A percentile compares a stretch with the other conserved stretches of the same genome.
These are phyloP conservation scores for Penicillium occitanis DNA, from an alignment of 2,329 filamentous ascomycete species.

Conservation along the genomic window DNA sequence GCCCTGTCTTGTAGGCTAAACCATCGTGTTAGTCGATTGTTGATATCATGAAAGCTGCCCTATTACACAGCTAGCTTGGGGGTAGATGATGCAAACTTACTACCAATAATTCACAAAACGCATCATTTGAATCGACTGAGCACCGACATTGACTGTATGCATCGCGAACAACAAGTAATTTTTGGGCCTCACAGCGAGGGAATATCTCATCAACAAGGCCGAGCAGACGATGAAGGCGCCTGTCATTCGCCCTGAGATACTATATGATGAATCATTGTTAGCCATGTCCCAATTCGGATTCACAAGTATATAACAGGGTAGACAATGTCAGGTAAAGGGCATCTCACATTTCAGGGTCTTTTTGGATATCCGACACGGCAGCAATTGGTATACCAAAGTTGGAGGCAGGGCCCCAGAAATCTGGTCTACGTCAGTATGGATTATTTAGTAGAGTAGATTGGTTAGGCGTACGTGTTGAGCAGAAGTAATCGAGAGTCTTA, in stretches of 20 bases:
- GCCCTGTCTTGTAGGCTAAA: constrained; percentile 9
- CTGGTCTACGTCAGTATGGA: background rate
- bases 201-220: constrained; percentile 21
- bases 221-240: constrained; percentile 18
- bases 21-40: background rate
- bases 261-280: background rate
- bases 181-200: constrained; percentile 20
- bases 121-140: constrained; percentile 19
- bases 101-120: constrained; percentile 21
- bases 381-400: constrained; percentile 22
- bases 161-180: constrained; percentile 20
- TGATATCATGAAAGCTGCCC: background rate
- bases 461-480: constrained; percentile 20
- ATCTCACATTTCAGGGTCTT: constrained; percentile 22
- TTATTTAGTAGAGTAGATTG: too few species aligned
- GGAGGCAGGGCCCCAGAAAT: constrained; percentile 22
- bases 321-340: background rate
- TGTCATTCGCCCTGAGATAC: constrained; percentile 22
- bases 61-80: background rate
- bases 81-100: background rate
- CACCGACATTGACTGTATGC: constrained; percentile 21
- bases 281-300: too few species aligned
- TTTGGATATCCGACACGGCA: constrained; percentile 19
- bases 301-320: too few species aligned
- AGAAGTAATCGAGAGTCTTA: constrained; percentile 19